These are phyloP conservation scores for Senna siamea DNA, from an alignment of 306 rosid genomes.

Conservation along the genomic window DNA sequence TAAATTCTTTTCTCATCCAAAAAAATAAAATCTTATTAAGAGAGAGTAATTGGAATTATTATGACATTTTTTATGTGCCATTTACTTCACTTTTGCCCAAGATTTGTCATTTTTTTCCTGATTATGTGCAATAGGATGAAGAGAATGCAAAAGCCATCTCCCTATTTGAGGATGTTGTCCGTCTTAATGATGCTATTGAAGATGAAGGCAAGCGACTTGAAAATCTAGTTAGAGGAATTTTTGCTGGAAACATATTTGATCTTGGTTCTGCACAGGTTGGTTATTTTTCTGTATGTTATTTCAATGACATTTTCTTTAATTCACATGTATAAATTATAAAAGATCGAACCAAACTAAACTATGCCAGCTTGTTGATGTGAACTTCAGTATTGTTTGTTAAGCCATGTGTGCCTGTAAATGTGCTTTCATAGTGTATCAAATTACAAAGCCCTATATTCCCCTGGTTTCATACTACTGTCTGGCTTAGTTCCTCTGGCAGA, in stretches of 20 bases:
- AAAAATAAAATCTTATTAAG: too few species aligned
- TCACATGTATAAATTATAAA: neutral
- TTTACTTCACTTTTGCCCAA: conserved; percentile 26
- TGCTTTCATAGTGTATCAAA: neutral
- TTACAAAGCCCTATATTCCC: neutral
- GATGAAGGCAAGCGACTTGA: conserved; percentile 82
- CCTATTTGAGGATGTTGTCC: conserved; percentile 70
- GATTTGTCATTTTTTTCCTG: conserved; percentile 19
- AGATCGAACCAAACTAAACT: neutral
- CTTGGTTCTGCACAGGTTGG: conserved; percentile 91
- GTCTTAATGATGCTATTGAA: conserved; percentile 78
- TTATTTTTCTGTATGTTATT: conserved; percentile 35
- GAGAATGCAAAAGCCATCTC: conserved; percentile 91
- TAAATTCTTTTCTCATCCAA: too few species aligned
- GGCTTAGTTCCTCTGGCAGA: conserved; percentile 23
- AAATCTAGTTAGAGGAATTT: conserved; percentile 82
- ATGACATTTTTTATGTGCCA: conserved; percentile 21
- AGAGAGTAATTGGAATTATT: neutral
- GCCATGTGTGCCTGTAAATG: neutral
- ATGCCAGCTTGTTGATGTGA: conserved; percentile 3
- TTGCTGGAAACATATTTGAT: conserved; percentile 95
- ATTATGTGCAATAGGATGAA: conserved; percentile 61
- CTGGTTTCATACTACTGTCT: neutral
- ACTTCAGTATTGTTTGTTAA: neutral
- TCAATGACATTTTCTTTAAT: neutral